Evolutionary conservation across 345 rosid species (phyloP), one percentile per base, ranked within the genome.

Genomic region (Aquilaria malaccensis): DNA sequence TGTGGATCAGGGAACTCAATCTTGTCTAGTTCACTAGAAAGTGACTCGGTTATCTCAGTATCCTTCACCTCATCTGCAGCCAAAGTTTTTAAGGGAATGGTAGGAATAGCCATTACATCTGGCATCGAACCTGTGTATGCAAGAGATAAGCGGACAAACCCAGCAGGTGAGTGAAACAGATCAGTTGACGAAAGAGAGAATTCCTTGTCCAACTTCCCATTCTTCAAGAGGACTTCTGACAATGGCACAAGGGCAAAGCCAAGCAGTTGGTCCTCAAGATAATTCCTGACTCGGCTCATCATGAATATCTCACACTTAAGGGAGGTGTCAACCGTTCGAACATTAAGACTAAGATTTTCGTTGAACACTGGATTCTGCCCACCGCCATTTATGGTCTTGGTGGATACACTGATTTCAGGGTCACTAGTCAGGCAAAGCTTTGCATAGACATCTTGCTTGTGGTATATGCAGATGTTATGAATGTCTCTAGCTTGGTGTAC

Each of bases 401-500:
- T 83, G 48, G 97, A 80, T 52, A 79, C 91, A 1, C 85, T 69
- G 78, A 64, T 79, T 59, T 88, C 89, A 14, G 97, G 99, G 63
- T 90, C 87, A 68, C 81, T 81, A 30, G 96, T 91, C 59, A 95
- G 78, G 69, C 95, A 88, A 74, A 91, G 77, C 89, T 88, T 95
- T 58, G 97, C 97, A 76, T 95, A 95, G 67, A 95, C 99, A 72
- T 95, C 99, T 72, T 95, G 99, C 80, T 95, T 95, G 74, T 95
- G 99, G 85, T 95, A 95, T 77, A 95, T 95, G 84, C 99, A 95
- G 70, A 95, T 83, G 85, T 95, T 95, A 2, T 95, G 97, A 64
- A 95, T 91, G 70, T 95, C 99, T 74, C 99, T 81, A 13, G 99
- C 99, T 72, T 87, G 91, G 73, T 91, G 95, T 22, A 95, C 66